These are phyloP conservation scores for Fusarium sp. DNA, from an alignment of 2,329 filamentous ascomycete species.

Conservation along the genomic window DNA sequence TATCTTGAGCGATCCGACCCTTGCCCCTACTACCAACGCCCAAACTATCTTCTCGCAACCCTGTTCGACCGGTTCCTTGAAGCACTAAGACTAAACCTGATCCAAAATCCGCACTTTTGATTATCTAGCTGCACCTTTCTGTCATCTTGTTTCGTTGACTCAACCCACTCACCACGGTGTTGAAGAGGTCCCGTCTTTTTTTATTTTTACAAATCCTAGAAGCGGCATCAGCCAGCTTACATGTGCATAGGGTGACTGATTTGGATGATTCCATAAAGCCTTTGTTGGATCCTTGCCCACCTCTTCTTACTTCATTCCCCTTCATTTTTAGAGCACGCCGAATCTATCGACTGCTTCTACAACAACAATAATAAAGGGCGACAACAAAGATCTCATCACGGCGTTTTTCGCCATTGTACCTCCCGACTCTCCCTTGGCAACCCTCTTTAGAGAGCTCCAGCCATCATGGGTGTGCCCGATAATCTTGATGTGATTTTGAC, in stretches of 20 bases:
- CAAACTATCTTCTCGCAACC: neutral
- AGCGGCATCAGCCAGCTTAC: constrained; percentile 29
- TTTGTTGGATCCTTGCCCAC: constrained; percentile 3
- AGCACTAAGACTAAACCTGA: constrained; percentile 10
- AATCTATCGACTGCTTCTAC: neutral
- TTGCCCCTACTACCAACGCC: constrained; percentile 8
- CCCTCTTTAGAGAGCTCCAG: neutral
- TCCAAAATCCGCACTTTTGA: constrained; percentile 4
- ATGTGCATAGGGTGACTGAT: constrained; percentile 22
- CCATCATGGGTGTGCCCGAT: constrained; percentile 29
- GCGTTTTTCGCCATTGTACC: constrained; percentile 16
- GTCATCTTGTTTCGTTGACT: constrained; percentile 24
- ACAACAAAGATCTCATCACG: neutral
- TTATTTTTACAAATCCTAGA: neutral
- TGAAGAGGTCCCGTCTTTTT: constrained; percentile 22
- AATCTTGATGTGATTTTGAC: constrained; percentile 43
- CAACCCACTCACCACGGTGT: constrained; percentile 17
- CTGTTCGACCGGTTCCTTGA: constrained; percentile 10
- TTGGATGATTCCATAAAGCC: constrained; percentile 16
- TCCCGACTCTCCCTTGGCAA: neutral
- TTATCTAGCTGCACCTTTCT: constrained; percentile 18
- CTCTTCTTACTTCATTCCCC: neutral
- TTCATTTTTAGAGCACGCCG: neutral
- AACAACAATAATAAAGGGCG: neutral
- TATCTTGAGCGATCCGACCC: constrained; percentile 5